Evolutionary conservation across 2,329 filamentous ascomycete genomes (phyloP).

Genomic region (Septoria linicola): DNA sequence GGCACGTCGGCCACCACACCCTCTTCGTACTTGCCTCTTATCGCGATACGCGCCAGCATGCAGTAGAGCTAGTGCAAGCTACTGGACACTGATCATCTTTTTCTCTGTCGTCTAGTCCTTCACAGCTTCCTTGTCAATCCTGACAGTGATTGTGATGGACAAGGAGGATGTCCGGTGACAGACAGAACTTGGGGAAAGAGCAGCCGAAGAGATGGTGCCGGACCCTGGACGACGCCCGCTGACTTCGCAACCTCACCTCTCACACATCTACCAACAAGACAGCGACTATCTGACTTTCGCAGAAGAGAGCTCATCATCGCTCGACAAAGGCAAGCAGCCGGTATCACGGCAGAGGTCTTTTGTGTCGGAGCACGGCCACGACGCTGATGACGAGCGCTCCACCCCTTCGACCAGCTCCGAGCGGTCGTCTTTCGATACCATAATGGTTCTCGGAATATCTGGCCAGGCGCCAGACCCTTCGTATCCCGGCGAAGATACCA

Average conservation of each 20-base stretch:
- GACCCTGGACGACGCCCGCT: too few relatives aligned
- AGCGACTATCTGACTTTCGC: constrained; percentile 6
- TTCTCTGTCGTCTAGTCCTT: too few relatives aligned
- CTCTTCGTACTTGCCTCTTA: constrained; percentile 6
- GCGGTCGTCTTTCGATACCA: constrained; percentile 11
- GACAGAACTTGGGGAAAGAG: too few relatives aligned
- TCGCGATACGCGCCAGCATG: constrained; percentile 10
- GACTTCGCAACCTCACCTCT: too few relatives aligned
- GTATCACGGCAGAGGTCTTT: constrained; percentile 15
- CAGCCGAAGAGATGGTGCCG: too few relatives aligned
- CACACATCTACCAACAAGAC: background rate
- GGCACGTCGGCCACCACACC: constrained; percentile 8
- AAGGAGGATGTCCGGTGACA: too few relatives aligned
- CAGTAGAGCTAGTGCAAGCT: too few relatives aligned
- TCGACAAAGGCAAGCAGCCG: constrained; percentile 5
- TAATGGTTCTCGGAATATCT: constrained; percentile 23
- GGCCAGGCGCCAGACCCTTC: constrained; percentile 42
- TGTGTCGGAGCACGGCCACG: constrained; percentile 16
- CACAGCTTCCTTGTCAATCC: too few relatives aligned
- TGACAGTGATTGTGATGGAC: too few relatives aligned
- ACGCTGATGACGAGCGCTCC: constrained; percentile 29
- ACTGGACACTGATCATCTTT: too few relatives aligned
- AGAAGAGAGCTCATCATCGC: constrained; percentile 5
- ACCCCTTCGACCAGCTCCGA: constrained; percentile 17
- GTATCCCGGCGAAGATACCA: constrained; percentile 80